Conservation (phyloP, 1,139 yeast species). For the Casaregolazyma lundiana region DNA sequence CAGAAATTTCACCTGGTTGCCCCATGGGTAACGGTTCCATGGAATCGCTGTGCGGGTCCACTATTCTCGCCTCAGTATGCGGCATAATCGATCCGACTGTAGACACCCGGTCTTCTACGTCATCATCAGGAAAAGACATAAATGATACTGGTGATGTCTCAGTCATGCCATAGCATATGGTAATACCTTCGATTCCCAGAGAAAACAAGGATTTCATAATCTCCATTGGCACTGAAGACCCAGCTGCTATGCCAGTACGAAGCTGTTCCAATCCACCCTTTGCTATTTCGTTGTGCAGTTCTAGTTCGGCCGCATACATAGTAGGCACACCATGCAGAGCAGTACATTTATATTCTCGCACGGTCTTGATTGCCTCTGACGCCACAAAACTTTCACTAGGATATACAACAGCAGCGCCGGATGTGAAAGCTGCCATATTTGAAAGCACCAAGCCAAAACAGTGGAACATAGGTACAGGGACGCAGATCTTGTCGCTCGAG, state of each 20-base stretch:
- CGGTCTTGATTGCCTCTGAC: conserved; percentile 23
- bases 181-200: conserved; percentile 26
- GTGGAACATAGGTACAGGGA: conserved; percentile 36
- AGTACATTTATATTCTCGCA: conserved; percentile 28
- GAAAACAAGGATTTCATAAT: conserved; percentile 27
- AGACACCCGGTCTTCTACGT: conserved; percentile 26
- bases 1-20: conserved; percentile 29
- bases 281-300: conserved; percentile 24
- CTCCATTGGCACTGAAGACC: conserved; percentile 31
- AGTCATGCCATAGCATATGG: conserved; percentile 36
- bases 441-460: conserved; percentile 35
- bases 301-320: conserved; percentile 33
- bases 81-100: conserved; percentile 33
- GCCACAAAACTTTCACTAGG: conserved; percentile 33
- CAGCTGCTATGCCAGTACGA: conserved; percentile 34
- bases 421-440: conserved; percentile 29
- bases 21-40: conserved; percentile 27
- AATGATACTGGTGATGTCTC: conserved; percentile 34
- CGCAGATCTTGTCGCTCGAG: conserved; percentile 30
- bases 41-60: conserved; percentile 20
- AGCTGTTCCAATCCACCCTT: conserved; percentile 26
- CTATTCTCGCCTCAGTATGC: conserved; percentile 29
- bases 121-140: conserved; percentile 30
- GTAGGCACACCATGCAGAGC: conserved; percentile 35
- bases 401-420: conserved; percentile 31